Base-by-base conservation (phyloP, 805 yeast species). In the Starmera dryadoides region DNA sequence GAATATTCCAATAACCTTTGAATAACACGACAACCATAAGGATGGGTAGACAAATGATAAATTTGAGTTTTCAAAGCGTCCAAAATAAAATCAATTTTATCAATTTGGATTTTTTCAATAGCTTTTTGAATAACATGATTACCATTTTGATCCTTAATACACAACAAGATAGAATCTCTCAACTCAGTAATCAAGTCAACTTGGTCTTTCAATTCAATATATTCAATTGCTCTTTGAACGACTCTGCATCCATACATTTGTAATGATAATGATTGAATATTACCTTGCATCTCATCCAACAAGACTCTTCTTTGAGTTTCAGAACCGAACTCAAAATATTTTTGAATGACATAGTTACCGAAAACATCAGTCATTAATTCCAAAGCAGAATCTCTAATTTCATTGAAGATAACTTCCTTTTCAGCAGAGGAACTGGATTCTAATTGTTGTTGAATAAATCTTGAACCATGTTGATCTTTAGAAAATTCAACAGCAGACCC, bases 171-270 rank as follows among this genome's bases (percentile, higher is more conserved):
- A 45, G 72, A 69, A 33, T 71, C 71, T 38, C 70, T 75, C 44
- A 93, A 66, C 62, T 93, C 98, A 20, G 69, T 66, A 37, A 87
- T 77, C 25, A 93, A 69, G 26, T 60, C 60, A 21, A 81, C 69
- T 60, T 86, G 93, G 46, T 85, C 84, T 1, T 72, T 74, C 9
- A 75, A 59, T 3, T 68, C 67, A 32, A 86, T 69, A 44, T 77
- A 79, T 58, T 86, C 96, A 39, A 93, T 68, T 1, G 97, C 97
- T 54, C 87, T 75, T 63, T 93, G 99, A 28, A 93, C 94, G 35
- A 93, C 98, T 48, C 99, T 74, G 59, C 99, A 93, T 2, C 98
- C 98, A 60, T 93, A 93, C 96, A 91, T 91, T 55, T 93, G 98
- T 54, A 88, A 63, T 0, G 96, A 83, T 40, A 93, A 66, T 17